Conservation (phyloP, 768 basidiomycete species). For the Lentinula lateritia region DNA sequence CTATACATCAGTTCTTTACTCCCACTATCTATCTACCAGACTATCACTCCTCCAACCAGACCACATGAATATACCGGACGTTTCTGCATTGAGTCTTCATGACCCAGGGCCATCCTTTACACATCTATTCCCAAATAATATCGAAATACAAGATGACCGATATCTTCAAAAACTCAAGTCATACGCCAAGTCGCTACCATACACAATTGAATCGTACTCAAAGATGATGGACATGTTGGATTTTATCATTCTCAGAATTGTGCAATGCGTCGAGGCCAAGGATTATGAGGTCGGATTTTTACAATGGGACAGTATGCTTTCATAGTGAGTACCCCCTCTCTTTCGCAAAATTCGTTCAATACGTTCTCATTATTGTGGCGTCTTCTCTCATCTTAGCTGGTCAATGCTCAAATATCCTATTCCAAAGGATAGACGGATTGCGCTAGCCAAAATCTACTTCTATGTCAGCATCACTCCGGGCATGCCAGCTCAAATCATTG, state of each 20-base stretch:
- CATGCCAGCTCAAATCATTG: conserved; percentile 64
- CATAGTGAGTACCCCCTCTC: conserved; percentile 44
- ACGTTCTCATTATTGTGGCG: conserved; percentile 6
- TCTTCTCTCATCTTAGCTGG: conserved; percentile 47
- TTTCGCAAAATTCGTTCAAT: neutral
- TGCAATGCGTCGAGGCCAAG: conserved; percentile 70
- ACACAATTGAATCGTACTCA: conserved; percentile 70
- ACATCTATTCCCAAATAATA: conserved; percentile 24
- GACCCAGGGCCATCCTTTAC: conserved; percentile 20
- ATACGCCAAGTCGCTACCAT: conserved; percentile 66
- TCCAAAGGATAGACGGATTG: conserved; percentile 71
- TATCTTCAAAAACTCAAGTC: conserved; percentile 55
- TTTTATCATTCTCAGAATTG: conserved; percentile 60
- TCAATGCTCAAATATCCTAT: conserved; percentile 81
- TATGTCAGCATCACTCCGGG: conserved; percentile 72
- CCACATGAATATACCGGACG: conserved; percentile 36
- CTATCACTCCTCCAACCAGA: neutral
- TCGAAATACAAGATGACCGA: conserved; percentile 30
- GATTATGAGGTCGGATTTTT: conserved; percentile 79
- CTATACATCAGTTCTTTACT: neutral
- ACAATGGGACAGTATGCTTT: conserved; percentile 77
- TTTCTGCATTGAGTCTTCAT: conserved; percentile 38
- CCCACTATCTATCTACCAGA: neutral
- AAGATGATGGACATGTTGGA: conserved; percentile 75
- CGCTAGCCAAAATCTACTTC: conserved; percentile 74